phyloP scores from a whole-genome alignment of 2,329 filamentous ascomycete genomes.

The Thermomyces lanuginosus region DNA sequence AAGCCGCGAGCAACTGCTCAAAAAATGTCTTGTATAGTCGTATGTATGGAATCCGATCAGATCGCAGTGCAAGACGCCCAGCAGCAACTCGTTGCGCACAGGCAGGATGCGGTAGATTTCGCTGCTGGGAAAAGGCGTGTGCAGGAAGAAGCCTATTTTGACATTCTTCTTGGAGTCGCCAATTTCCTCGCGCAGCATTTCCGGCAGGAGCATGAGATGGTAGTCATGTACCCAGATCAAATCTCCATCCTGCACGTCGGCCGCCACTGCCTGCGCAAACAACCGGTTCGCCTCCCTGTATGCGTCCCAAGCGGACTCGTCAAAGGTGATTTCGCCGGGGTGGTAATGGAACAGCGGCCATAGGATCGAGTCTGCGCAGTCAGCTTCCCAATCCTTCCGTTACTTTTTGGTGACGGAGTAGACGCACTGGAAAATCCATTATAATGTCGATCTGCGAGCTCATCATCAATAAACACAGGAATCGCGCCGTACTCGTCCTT shows the following conservation, averaged over 20 bases:
- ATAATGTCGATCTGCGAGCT: constrained; percentile 88
- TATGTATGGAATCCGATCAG: constrained; percentile 93
- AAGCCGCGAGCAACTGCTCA: constrained; percentile 82
- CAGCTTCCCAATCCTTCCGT: too few species aligned
- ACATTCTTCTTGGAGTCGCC: constrained; percentile 64
- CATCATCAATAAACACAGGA: constrained; percentile 84
- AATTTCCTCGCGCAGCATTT: constrained; percentile 80
- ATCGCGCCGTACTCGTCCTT: constrained; percentile 79
- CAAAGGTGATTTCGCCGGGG: constrained; percentile 89
- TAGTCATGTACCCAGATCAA: constrained; percentile 95
- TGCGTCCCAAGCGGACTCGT: constrained; percentile 78
- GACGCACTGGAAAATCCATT: constrained; percentile 87
- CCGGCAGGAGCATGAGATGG: constrained; percentile 82
- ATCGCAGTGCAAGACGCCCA: constrained; percentile 76
- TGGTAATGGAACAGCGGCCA: constrained; percentile 98
- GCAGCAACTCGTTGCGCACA: constrained; percentile 68
- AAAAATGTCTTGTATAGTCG: constrained; percentile 85
- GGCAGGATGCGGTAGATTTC: constrained; percentile 91
- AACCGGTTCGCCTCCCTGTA: constrained; percentile 81
- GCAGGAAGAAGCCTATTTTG: constrained; percentile 91
- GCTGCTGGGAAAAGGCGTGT: constrained; percentile 85
- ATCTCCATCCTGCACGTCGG: constrained; percentile 76
- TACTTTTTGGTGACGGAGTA: background rate
- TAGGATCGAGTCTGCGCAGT: constrained; percentile 63
- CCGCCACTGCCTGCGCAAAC: constrained; percentile 70